Conservation (phyloP, 805 yeast species). For the Myxozyma neglecta region DNA sequence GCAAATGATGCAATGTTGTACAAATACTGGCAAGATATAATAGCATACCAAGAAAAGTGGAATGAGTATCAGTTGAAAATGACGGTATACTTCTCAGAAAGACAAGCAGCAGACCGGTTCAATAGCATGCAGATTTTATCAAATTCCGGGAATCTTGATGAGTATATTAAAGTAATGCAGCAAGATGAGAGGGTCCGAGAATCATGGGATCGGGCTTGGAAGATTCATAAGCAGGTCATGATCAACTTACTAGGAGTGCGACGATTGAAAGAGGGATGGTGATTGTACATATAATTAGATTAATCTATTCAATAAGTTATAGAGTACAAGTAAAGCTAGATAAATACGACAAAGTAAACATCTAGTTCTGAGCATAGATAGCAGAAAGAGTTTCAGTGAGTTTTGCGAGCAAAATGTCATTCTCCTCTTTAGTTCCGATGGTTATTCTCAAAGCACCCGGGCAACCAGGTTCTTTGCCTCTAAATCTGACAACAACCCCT, state of each 20-base stretch:
- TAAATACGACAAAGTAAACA: background rate
- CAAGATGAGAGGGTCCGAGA: constrained; percentile 34
- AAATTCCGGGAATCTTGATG: constrained; percentile 15
- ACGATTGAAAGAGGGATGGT: constrained; percentile 25
- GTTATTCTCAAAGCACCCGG: constrained; percentile 84
- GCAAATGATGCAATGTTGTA: constrained; percentile 22
- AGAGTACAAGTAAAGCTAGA: background rate
- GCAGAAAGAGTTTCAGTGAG: constrained; percentile 43
- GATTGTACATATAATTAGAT: background rate
- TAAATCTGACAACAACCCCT: constrained; percentile 81
- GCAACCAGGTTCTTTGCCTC: constrained; percentile 91
- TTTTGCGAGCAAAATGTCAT: constrained; percentile 54
- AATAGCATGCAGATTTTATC: constrained; percentile 20
- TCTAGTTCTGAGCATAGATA: constrained; percentile 4
- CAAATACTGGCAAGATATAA: constrained; percentile 27
- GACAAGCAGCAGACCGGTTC: constrained; percentile 32
- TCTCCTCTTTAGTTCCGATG: constrained; percentile 81
- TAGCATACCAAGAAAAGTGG: constrained; percentile 33
- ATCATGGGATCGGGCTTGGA: constrained; percentile 30
- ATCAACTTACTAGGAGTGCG: constrained; percentile 21
- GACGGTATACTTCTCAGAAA: constrained; percentile 32
- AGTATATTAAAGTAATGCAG: constrained; percentile 33
- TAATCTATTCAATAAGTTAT: background rate
- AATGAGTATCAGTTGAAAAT: constrained; percentile 32
- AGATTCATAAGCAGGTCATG: constrained; percentile 27